These are phyloP conservation scores for Aaosphaeria pasadenensis DNA, from an alignment of 2,329 filamentous ascomycete genomes.

Conservation along the genomic window DNA sequence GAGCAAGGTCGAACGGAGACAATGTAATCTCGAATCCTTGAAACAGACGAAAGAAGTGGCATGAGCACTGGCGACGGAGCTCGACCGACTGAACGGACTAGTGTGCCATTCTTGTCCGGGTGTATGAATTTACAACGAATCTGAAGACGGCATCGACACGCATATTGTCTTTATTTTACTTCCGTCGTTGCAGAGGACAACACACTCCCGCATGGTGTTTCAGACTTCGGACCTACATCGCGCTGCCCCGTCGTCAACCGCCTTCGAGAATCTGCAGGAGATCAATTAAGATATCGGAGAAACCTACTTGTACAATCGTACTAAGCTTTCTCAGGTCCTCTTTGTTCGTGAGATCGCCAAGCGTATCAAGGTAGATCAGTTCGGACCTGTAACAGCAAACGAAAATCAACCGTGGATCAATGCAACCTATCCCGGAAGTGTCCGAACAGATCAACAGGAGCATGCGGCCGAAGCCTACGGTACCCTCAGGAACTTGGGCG, in stretches of 20 bases:
- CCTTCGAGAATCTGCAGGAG: constrained; percentile 46
- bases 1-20: constrained; percentile 43
- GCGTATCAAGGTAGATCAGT: constrained; percentile 30
- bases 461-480: constrained; percentile 53
- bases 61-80: constrained; percentile 39
- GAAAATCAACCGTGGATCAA: constrained; percentile 47
- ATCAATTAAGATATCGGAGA: constrained; percentile 51
- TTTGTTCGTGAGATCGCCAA: constrained; percentile 46
- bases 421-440: constrained; percentile 49
- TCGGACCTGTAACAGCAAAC: constrained; percentile 26
- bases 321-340: constrained; percentile 50
- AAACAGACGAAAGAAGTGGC: constrained; percentile 47
- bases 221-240: constrained; percentile 52
- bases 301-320: constrained; percentile 48
- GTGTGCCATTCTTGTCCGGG: constrained; percentile 51
- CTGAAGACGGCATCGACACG: constrained; percentile 50
- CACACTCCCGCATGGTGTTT: constrained; percentile 47
- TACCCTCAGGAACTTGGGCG: constrained; percentile 44
- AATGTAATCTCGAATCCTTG: constrained; percentile 48
- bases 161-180: constrained; percentile 48
- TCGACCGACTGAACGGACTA: constrained; percentile 46
- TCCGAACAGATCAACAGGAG: constrained; percentile 47
- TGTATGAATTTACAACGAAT: constrained; percentile 49
- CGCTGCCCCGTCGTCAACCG: constrained; percentile 33
- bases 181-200: constrained; percentile 44